phyloP scores from a whole-genome alignment of 805 yeast species.

The Nakazawaea peltata region DNA sequence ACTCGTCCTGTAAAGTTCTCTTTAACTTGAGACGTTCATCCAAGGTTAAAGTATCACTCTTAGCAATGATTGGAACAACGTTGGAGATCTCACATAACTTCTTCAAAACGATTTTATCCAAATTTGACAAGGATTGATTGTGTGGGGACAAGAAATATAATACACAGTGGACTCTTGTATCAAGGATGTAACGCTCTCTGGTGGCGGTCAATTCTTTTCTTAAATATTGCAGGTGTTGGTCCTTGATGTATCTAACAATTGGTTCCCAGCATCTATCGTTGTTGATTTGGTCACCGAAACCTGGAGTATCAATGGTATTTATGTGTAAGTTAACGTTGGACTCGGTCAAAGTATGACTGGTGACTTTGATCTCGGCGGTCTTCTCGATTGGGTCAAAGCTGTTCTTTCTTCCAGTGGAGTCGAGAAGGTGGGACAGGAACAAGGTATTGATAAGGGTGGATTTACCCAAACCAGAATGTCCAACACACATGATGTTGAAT shows the following conservation, averaged over 20 bases:
- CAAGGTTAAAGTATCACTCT: slow-evolving; percentile 81
- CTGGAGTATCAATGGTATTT: slow-evolving; percentile 94
- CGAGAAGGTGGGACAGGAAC: slow-evolving; percentile 74
- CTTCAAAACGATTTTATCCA: slow-evolving; percentile 77
- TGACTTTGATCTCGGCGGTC: slow-evolving; percentile 77
- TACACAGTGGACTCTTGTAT: slow-evolving; percentile 90
- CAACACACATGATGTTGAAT: slow-evolving; percentile 91
- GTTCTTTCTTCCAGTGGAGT: slow-evolving; percentile 62
- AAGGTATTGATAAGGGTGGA: slow-evolving; percentile 86
- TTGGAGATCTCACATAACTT: slow-evolving; percentile 85
- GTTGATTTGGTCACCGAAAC: slow-evolving; percentile 95
- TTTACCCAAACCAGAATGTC: slow-evolving; percentile 90
- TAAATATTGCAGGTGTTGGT: slow-evolving; percentile 85
- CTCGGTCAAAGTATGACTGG: slow-evolving; percentile 66
- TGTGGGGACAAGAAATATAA: slow-evolving; percentile 88
- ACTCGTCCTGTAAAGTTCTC: slow-evolving; percentile 68
- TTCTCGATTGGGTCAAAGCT: slow-evolving; percentile 69
- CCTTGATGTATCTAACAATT: slow-evolving; percentile 86
- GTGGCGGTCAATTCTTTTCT: slow-evolving; percentile 93
- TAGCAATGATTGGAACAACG: slow-evolving; percentile 93
- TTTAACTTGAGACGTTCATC: slow-evolving; percentile 80
- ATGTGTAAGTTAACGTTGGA: slow-evolving; percentile 81
- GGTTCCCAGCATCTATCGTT: slow-evolving; percentile 98
- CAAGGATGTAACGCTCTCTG: slow-evolving; percentile 74
- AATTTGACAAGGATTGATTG: slow-evolving; percentile 72